phyloP scores from a whole-genome alignment of 2,329 filamentous ascomycete species.

The Cytospora schulzeri region DNA sequence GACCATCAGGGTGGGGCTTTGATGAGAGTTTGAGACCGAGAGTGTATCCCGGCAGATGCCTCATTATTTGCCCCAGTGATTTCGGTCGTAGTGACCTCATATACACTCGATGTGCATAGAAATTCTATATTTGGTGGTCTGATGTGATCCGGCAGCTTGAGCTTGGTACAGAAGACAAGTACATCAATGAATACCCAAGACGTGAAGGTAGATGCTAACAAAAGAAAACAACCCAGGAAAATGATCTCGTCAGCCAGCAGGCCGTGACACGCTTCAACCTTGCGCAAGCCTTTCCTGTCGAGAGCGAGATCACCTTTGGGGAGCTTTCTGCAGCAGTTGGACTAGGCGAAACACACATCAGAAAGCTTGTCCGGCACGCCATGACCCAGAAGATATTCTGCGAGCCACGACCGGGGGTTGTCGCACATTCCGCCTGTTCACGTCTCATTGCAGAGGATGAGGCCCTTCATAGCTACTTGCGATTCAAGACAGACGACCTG shows the following conservation, averaged over 20 bases:
- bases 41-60: neutral
- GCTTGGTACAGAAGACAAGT: neutral
- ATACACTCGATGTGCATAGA: neutral
- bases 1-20: neutral
- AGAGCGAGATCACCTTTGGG: constrained; percentile 24
- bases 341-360: constrained; percentile 32
- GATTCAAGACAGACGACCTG: constrained; percentile 6
- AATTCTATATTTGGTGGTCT: neutral
- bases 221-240: neutral
- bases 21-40: neutral
- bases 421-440: constrained; percentile 32
- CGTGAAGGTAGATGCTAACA: neutral
- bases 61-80: neutral
- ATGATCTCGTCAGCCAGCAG: constrained; percentile 9
- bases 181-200: too few species aligned
- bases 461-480: constrained; percentile 1
- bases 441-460: constrained; percentile 28
- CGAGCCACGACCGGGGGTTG: constrained; percentile 30
- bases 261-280: constrained; percentile 25
- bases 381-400: constrained; percentile 40
- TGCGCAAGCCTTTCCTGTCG: constrained; percentile 26
- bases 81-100: neutral
- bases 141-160: neutral
- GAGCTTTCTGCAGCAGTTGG: constrained; percentile 19
- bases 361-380: constrained; percentile 38